Evolutionary conservation across 176 grass and related monocot species (phyloP).

Genomic region (Secale cereale): DNA sequence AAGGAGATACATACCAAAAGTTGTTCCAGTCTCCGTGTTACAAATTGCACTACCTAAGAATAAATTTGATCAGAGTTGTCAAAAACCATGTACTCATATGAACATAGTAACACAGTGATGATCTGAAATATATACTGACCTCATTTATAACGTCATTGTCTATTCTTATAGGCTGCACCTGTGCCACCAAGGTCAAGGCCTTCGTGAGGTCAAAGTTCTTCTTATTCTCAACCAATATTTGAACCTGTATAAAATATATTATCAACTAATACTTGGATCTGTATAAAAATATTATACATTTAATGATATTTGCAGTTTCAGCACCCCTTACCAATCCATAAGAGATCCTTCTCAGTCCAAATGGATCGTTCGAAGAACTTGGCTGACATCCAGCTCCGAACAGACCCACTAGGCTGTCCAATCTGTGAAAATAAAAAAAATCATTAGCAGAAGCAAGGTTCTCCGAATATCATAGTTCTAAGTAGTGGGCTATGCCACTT

Average conservation of each 20-base stretch:
- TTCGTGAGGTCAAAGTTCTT: constrained; percentile 74
- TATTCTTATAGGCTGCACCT: constrained; percentile 72
- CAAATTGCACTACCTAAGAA: constrained; percentile 77
- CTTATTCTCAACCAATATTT: constrained; percentile 93
- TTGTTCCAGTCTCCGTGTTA: constrained; percentile 85
- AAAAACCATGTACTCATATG: constrained; percentile 9
- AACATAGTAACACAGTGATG: not conserved
- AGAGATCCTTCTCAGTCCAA: constrained; percentile 80
- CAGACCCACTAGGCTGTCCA: constrained; percentile 97
- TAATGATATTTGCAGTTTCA: not conserved
- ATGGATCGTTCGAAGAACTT: constrained; percentile 92
- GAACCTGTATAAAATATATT: constrained; percentile 55
- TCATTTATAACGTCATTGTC: constrained; percentile 50
- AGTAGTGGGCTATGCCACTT: too few relatives aligned
- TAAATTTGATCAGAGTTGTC: constrained; percentile 14
- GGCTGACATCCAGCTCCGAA: constrained; percentile 96
- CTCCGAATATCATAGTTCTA: too few relatives aligned
- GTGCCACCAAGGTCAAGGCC: constrained; percentile 63
- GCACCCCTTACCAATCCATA: constrained; percentile 82
- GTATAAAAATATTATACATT: not conserved
- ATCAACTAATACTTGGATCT: not conserved
- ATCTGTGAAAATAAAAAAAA: constrained; percentile 40
- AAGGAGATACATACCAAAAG: constrained; percentile 69
- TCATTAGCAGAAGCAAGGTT: too few relatives aligned
- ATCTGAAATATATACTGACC: constrained; percentile 43